Conservation (phyloP, 768 basidiomycete species). For the Pleurotus platypus region DNA sequence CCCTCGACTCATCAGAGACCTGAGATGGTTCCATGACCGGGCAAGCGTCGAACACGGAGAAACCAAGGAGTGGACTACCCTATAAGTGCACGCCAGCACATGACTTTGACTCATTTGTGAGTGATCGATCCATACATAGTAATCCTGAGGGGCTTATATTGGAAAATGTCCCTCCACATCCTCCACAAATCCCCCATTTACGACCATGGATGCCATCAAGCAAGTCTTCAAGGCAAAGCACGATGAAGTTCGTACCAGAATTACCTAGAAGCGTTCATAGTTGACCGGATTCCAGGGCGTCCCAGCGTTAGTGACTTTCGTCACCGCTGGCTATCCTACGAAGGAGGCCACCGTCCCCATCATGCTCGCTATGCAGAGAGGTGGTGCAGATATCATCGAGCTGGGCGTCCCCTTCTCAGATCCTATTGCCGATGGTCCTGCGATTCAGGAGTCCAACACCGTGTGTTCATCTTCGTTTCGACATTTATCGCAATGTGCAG, state of each 20-base stretch:
- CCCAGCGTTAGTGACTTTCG: slow-evolving; percentile 78
- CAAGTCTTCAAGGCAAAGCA: slow-evolving; percentile 68
- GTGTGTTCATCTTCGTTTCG: slow-evolving; percentile 39
- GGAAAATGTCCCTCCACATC: neutral
- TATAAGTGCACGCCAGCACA: slow-evolving; percentile 2
- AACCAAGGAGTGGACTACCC: neutral
- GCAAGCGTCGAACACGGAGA: slow-evolving; percentile 5
- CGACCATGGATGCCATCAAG: slow-evolving; percentile 66
- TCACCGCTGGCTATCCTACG: slow-evolving; percentile 92
- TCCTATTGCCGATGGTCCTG: slow-evolving; percentile 93
- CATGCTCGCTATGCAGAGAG: slow-evolving; percentile 88
- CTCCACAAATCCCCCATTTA: slow-evolving; percentile 11
- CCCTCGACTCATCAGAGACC: slow-evolving; percentile 63
- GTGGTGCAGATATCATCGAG: slow-evolving; percentile 93
- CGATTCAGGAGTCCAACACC: slow-evolving; percentile 92
- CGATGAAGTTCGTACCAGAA: slow-evolving; percentile 37
- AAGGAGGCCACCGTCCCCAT: slow-evolving; percentile 79
- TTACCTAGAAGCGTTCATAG: neutral
- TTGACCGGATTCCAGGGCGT: slow-evolving; percentile 33
- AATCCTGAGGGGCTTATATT: slow-evolving; percentile 1
- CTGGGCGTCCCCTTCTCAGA: slow-evolving; percentile 95
- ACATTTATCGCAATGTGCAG: neutral
- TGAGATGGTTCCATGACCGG: slow-evolving; percentile 46
- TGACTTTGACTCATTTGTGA: slow-evolving; percentile 3
- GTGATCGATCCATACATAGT: neutral